These are phyloP conservation scores for Lepidopterella palustris DNA, from an alignment of 495 filamentous ascomycete genomes.

Conservation along the genomic window DNA sequence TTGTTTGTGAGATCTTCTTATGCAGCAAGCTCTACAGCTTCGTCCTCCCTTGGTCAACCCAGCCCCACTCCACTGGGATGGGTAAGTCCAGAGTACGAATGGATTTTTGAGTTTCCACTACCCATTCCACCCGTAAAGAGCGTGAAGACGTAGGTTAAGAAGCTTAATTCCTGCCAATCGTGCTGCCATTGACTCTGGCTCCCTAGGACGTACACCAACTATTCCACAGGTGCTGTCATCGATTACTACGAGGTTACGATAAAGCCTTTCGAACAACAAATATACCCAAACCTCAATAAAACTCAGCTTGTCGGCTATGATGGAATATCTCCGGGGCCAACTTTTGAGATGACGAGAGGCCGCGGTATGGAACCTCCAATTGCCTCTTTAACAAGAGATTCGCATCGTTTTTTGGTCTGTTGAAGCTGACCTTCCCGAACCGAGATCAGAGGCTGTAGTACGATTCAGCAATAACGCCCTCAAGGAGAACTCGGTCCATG, in stretches of 20 bases:
- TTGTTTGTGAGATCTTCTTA: neutral
- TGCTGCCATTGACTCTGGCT: constrained; percentile 1
- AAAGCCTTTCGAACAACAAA: constrained; percentile 37
- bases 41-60: too few species aligned
- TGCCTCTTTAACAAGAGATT: neutral
- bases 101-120: constrained; percentile 43
- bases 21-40: neutral
- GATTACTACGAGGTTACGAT: constrained; percentile 45
- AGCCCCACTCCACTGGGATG: neutral
- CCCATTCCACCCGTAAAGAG: constrained; percentile 43
- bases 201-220: constrained; percentile 9
- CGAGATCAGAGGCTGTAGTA: constrained; percentile 37
- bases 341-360: constrained; percentile 39
- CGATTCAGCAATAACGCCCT: constrained; percentile 42
- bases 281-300: constrained; percentile 40
- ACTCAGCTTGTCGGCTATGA: constrained; percentile 44
- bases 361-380: constrained; percentile 20
- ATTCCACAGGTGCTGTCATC: constrained; percentile 15
- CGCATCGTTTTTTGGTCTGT: neutral
- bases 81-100: constrained; percentile 34
- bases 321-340: constrained; percentile 45
- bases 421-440: neutral
- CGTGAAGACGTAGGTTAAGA: constrained; percentile 31
- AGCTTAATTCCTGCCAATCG: neutral
- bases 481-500: constrained; percentile 38